Conservation (phyloP, 257 asterid genomes). For the Capsicum baccatum region DNA sequence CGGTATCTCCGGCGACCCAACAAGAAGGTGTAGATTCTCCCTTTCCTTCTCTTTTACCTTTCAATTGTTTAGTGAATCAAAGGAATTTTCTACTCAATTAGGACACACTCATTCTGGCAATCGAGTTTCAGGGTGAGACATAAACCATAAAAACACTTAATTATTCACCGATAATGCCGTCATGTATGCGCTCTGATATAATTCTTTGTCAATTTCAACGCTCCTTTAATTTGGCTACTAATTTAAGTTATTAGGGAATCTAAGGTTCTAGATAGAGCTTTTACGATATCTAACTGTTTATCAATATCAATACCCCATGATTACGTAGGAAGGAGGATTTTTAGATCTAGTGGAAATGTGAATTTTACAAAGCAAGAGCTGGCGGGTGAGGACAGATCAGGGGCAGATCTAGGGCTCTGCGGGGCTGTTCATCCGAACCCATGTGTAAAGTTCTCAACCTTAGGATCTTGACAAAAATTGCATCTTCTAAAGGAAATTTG, state of each 20-base stretch:
- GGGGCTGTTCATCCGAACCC: too few species aligned
- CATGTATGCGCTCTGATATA: constrained; percentile 21
- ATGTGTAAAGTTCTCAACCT: neutral
- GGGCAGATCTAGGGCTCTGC: too few species aligned
- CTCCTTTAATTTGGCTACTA: neutral
- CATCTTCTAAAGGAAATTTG: neutral
- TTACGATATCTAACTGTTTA: neutral
- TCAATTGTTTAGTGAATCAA: neutral
- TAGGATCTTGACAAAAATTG: neutral
- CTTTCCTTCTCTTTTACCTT: neutral
- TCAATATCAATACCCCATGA: neutral
- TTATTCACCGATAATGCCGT: neutral
- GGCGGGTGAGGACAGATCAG: too few species aligned
- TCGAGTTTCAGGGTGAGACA: neutral
- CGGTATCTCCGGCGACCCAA: neutral
- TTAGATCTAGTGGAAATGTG: constrained; percentile 1
- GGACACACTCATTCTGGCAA: neutral
- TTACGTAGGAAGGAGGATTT: neutral
- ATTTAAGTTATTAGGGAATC: neutral
- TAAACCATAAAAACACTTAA: neutral
- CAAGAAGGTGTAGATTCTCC: neutral
- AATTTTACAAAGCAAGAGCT: constrained; percentile 2
- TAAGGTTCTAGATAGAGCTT: neutral
- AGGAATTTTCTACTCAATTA: neutral
- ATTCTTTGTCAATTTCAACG: neutral